A percentile compares a stretch with the other conserved stretches of the same genome.
Evolutionary conservation across 202 grass and related monocot species (phyloP).

Genomic region (Dendrocalamus latiflorus): DNA sequence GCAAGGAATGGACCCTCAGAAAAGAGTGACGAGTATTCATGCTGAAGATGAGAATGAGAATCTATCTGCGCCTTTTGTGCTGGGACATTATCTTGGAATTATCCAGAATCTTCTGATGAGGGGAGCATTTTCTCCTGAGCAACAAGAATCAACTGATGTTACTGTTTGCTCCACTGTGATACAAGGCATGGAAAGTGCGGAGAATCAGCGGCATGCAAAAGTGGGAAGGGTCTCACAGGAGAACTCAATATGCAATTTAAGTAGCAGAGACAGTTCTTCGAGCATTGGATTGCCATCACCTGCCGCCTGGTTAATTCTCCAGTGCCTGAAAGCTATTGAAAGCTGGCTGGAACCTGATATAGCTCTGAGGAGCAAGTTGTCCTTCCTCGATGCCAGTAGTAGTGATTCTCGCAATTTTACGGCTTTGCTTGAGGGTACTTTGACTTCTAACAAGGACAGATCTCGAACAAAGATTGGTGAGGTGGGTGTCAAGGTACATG

Average conservation of each 20-base stretch:
- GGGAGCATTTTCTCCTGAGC: constrained; percentile 65
- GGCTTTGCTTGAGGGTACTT: constrained; percentile 42
- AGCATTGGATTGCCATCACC: constrained; percentile 34
- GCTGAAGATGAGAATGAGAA: constrained; percentile 94
- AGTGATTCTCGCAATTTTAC: constrained; percentile 33
- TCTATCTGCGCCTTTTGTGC: constrained; percentile 59
- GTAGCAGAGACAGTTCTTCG: constrained; percentile 22
- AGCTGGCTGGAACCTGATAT: constrained; percentile 63
- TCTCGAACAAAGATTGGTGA: constrained; percentile 22
- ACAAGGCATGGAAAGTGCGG: constrained; percentile 49
- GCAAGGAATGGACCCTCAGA: constrained; percentile 93
- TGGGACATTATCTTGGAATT: constrained; percentile 69
- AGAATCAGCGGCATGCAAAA: constrained; percentile 81
- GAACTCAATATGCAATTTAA: constrained; percentile 34
- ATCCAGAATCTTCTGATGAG: constrained; percentile 71
- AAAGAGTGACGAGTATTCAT: constrained; percentile 70
- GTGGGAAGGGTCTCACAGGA: constrained; percentile 76
- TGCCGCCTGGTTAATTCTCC: constrained; percentile 58
- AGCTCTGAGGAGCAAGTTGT: constrained; percentile 42
- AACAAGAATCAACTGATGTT: constrained; percentile 66
- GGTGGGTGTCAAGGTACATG: constrained; percentile 19
- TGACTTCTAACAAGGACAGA: constrained; percentile 36
- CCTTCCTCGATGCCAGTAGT: constrained; percentile 37
- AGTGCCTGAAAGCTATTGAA: constrained; percentile 83
- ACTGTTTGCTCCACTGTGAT: constrained; percentile 51